Percentiles rank a stretch among this genome's conserved stretches.
Conservation (phyloP, 2,329 filamentous ascomycete genomes). For the Colletotrichum simmondsii region DNA sequence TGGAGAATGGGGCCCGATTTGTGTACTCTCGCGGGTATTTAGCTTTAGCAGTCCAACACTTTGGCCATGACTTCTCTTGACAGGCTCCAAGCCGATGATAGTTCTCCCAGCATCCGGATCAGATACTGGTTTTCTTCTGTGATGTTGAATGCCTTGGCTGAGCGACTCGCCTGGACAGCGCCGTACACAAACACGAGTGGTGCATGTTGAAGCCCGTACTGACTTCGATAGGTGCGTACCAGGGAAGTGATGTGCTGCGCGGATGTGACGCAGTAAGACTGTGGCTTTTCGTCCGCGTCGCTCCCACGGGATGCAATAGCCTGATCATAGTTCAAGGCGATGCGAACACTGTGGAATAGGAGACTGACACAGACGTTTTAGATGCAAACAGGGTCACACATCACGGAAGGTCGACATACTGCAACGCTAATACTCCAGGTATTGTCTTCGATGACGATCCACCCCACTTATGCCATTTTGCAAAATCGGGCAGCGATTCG, state of each 20-base stretch:
- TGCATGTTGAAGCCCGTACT: slow-evolving; percentile 37
- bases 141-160: slow-evolving; percentile 12
- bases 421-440: slow-evolving; percentile 34
- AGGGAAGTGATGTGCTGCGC: slow-evolving; percentile 38
- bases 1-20: neutral
- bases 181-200: slow-evolving; percentile 40
- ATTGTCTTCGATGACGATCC: slow-evolving; percentile 27
- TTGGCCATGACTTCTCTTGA: slow-evolving; percentile 2
- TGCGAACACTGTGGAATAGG: slow-evolving; percentile 39
- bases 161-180: slow-evolving; percentile 37
- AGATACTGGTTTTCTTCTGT: slow-evolving; percentile 7
- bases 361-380: neutral
- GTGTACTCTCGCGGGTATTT: neutral
- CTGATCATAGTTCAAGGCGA: slow-evolving; percentile 39
- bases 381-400: too few species aligned
- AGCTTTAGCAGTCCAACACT: neutral
- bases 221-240: slow-evolving; percentile 36
- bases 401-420: slow-evolving; percentile 29
- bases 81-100: slow-evolving; percentile 7
- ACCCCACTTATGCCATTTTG: slow-evolving; percentile 39
- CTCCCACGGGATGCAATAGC: neutral
- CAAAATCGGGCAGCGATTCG: slow-evolving; percentile 33
- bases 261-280: slow-evolving; percentile 35
- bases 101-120: neutral
- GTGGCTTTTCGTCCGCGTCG: slow-evolving; percentile 3